A percentile compares a stretch with the other conserved stretches of the same genome.
Conservation (phyloP, 2,329 filamentous ascomycete genomes). For the Fusarium sp. region DNA sequence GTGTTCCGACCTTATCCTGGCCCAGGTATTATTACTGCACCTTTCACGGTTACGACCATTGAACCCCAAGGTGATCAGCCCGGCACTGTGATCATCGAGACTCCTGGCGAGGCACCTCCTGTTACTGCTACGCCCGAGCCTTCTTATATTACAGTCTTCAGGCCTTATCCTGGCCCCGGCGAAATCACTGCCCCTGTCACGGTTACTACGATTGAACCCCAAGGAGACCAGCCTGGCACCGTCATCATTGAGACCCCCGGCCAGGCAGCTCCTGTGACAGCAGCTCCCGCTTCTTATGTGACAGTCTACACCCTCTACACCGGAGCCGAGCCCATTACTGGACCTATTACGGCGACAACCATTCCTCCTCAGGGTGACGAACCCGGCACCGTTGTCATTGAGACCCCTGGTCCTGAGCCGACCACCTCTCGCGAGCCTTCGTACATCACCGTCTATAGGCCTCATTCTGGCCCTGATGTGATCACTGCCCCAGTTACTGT, state of each 20-base stretch:
- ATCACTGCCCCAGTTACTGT: constrained; percentile 18
- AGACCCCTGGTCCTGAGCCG: constrained; percentile 22
- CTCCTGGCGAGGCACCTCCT: neutral
- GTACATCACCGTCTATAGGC: constrained; percentile 27
- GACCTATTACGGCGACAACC: constrained; percentile 22
- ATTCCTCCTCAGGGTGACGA: constrained; percentile 11
- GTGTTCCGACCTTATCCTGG: constrained; percentile 25
- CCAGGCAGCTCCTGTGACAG: neutral
- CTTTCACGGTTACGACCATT: constrained; percentile 18
- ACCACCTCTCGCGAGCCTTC: neutral
- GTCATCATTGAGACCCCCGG: constrained; percentile 22
- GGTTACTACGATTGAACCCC: constrained; percentile 19
- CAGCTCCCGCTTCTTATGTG: neutral
- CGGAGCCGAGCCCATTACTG: constrained; percentile 14
- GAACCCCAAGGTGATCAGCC: constrained; percentile 10
- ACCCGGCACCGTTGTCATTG: constrained; percentile 24
- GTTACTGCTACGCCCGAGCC: constrained; percentile 2
- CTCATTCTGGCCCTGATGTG: constrained; percentile 13
- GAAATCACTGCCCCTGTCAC: constrained; percentile 8
- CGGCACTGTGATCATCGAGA: constrained; percentile 27
- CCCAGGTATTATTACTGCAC: constrained; percentile 4
- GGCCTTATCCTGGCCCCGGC: neutral
- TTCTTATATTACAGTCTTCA: constrained; percentile 5
- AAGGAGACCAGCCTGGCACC: constrained; percentile 18
- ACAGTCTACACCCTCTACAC: constrained; percentile 18